Conservation (phyloP, 345 rosid genomes). For the Populus tremula region DNA sequence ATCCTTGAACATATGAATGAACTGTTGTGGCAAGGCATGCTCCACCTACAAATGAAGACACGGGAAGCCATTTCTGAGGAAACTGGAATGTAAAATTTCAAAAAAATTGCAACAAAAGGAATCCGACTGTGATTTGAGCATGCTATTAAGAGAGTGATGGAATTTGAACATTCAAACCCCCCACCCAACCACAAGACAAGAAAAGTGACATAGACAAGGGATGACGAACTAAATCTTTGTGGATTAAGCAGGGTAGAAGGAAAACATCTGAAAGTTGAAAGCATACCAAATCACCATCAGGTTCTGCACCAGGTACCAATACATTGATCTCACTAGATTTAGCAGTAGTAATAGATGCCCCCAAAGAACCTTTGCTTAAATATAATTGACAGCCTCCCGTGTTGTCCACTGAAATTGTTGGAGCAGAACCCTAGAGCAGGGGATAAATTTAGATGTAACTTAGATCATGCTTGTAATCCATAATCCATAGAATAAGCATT, state of each 20-base stretch:
- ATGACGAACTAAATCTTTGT: not conserved
- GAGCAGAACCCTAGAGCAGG: conserved; percentile 77
- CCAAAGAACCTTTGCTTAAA: conserved; percentile 70
- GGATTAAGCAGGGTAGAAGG: not conserved
- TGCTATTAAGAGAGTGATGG: not conserved
- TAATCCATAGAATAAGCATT: not conserved
- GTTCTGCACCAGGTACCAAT: conserved; percentile 66
- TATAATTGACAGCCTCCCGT: conserved; percentile 83
- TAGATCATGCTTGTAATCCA: not conserved
- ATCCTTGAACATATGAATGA: conserved; percentile 53
- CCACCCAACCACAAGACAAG: not conserved
- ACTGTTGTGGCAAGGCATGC: conserved; percentile 90
- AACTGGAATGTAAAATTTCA: not conserved
- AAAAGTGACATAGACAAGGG: not conserved
- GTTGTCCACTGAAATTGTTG: conserved; percentile 91
- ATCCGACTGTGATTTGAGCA: not conserved
- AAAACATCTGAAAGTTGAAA: not conserved
- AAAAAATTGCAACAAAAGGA: not conserved
- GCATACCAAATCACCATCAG: conserved; percentile 81
- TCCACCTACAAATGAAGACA: conserved; percentile 54
- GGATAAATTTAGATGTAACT: conserved; percentile 17
- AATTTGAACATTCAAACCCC: not conserved
- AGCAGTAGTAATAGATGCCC: conserved; percentile 82
- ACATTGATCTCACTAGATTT: conserved; percentile 92
- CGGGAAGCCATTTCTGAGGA: not conserved